These are phyloP conservation scores for Entomortierella parvispora DNA, from an alignment of 192 early-diverging fungal species.

Conservation along the genomic window DNA sequence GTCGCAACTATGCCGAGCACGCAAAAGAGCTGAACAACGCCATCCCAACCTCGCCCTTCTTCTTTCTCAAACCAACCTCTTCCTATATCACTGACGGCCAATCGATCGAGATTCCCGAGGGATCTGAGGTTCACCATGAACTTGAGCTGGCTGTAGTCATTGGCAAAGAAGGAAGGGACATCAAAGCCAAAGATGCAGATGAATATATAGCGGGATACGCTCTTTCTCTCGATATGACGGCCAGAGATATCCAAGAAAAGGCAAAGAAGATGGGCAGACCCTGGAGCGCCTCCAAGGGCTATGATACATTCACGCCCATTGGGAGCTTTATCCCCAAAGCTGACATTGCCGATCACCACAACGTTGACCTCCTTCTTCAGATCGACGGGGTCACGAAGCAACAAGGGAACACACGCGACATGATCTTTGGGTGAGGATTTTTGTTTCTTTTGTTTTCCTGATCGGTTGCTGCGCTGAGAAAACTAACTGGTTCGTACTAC, in stretches of 20 bases:
- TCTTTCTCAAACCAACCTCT: constrained; percentile 95
- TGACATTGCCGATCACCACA: constrained; percentile 72
- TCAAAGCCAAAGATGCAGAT: constrained; percentile 68
- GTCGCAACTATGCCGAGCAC: constrained; percentile 94
- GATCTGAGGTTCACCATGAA: constrained; percentile 88
- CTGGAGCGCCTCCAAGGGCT: constrained; percentile 94
- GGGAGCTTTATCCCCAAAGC: constrained; percentile 83
- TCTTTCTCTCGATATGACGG: constrained; percentile 93
- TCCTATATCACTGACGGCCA: constrained; percentile 77
- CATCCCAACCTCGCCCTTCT: constrained; percentile 87
- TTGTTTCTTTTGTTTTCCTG: background rate
- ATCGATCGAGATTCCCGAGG: constrained; percentile 83
- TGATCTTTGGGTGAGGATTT: constrained; percentile 83
- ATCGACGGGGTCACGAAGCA: constrained; percentile 82
- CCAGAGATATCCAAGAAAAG: constrained; percentile 83
- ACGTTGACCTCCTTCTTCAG: constrained; percentile 81
- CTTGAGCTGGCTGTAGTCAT: constrained; percentile 95
- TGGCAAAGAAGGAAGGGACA: constrained; percentile 80
- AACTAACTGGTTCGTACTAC: background rate
- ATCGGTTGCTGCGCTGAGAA: background rate
- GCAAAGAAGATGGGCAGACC: constrained; percentile 88
- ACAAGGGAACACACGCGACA: constrained; percentile 86
- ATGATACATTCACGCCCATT: constrained; percentile 93
- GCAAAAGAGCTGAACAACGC: constrained; percentile 94
- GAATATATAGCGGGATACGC: constrained; percentile 81